phyloP scores from a whole-genome alignment of 2,329 filamentous ascomycete genomes.

The Lecanicillium sp. region DNA sequence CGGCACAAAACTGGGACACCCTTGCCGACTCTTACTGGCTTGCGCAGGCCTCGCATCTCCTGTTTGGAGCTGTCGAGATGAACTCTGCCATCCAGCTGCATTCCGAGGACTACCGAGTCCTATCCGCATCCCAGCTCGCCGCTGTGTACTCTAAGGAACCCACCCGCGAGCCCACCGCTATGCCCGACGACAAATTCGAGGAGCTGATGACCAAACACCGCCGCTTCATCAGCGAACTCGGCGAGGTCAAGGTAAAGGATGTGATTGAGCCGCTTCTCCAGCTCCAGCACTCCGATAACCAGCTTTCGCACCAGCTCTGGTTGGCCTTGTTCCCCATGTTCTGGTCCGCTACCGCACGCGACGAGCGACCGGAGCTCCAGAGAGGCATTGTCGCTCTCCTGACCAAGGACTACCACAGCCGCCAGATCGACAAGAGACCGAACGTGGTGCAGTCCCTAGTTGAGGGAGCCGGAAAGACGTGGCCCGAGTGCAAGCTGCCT shows the following conservation, averaged over 20 bases:
- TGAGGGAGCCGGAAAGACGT: conserved; percentile 77
- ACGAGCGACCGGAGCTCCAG: conserved; percentile 85
- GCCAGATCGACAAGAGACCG: conserved; percentile 89
- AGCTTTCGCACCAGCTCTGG: conserved; percentile 86
- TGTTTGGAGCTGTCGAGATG: conserved; percentile 87
- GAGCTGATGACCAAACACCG: conserved; percentile 69
- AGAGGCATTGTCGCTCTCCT: conserved; percentile 84
- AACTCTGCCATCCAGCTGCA: conserved; percentile 73
- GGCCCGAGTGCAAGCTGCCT: conserved; percentile 84
- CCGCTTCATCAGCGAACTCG: conserved; percentile 76
- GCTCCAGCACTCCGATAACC: conserved; percentile 81
- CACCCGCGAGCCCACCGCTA: conserved; percentile 53
- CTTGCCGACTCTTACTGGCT: conserved; percentile 95
- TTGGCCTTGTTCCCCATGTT: conserved; percentile 84
- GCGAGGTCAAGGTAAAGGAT: conserved; percentile 82
- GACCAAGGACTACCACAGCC: conserved; percentile 91
- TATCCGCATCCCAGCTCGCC: conserved; percentile 68
- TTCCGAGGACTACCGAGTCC: conserved; percentile 73
- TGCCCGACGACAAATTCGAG: conserved; percentile 79
- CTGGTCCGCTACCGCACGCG: conserved; percentile 81
- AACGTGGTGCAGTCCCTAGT: conserved; percentile 93
- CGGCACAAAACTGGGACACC: conserved; percentile 94
- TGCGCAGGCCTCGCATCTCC: conserved; percentile 85
- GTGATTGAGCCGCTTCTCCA: conserved; percentile 85
- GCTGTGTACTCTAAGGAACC: conserved; percentile 70